Percentiles rank a stretch among this genome's conserved stretches.
These are phyloP conservation scores for Aspergillus mulundensis DNA, from an alignment of 495 filamentous ascomycete species.

Conservation along the genomic window DNA sequence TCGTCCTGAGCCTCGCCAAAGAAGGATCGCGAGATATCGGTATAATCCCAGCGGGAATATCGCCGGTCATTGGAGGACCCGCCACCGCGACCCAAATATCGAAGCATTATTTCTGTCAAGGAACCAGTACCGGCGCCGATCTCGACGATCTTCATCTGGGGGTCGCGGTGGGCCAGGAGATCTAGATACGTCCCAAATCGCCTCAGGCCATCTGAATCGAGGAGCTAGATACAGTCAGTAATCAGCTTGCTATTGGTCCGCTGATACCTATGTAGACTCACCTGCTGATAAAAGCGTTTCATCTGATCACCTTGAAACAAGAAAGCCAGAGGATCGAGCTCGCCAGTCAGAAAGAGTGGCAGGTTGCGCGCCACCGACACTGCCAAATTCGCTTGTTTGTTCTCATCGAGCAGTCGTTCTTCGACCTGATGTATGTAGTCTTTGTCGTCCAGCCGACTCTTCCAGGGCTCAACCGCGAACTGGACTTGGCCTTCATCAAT, in stretches of 20 bases:
- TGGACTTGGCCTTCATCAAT: neutral
- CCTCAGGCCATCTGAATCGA: neutral
- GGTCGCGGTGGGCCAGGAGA: neutral
- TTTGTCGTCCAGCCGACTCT: neutral
- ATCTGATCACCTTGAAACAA: neutral
- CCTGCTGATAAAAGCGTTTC: neutral
- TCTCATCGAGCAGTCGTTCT: neutral
- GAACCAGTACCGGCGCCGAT: conserved; percentile 3
- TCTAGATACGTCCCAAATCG: neutral
- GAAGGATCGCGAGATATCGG: conserved; percentile 3
- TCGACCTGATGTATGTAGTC: neutral
- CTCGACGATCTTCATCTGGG: conserved; percentile 1
- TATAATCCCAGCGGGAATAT: neutral
- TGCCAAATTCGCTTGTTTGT: neutral
- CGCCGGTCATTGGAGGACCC: neutral
- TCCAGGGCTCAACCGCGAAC: neutral
- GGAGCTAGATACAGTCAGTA: neutral
- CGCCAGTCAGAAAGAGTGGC: neutral
- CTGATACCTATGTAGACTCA: neutral
- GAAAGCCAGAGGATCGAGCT: neutral
- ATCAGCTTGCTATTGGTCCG: neutral
- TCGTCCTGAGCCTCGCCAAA: neutral
- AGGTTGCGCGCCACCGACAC: neutral
- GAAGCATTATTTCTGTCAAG: neutral
- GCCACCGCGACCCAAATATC: neutral